Conservation (phyloP, 1,284 basidiomycete species). For the Cutaneotrichosporon spelunceum region DNA sequence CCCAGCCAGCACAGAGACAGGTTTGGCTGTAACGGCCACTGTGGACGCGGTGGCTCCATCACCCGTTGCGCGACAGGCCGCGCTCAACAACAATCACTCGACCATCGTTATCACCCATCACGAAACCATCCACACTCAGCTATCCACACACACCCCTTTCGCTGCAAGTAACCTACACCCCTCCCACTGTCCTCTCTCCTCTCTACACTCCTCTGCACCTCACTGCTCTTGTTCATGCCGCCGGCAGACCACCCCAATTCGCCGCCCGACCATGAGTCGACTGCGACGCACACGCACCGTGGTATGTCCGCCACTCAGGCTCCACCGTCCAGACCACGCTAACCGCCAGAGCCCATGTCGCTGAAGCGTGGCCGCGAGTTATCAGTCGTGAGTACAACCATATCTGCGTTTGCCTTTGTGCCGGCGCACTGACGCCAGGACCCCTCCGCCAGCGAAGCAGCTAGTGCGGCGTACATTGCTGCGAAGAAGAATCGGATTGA, state of each 20-base stretch:
- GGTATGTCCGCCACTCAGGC: constrained; percentile 12
- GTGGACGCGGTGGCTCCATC: no score
- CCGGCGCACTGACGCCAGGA: constrained; percentile 22
- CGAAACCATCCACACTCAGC: not conserved
- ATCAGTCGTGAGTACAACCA: constrained; percentile 38
- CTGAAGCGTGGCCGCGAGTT: constrained; percentile 48
- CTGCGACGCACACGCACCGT: constrained; percentile 16
- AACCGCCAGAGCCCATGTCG: constrained; percentile 27
- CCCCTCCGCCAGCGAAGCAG: constrained; percentile 21
- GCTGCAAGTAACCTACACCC: not conserved
- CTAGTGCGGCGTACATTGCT: constrained; percentile 24
- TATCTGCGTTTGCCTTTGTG: not conserved
- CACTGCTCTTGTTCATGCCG: not conserved
- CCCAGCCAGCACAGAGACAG: no score
- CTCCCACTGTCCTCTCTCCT: not conserved
- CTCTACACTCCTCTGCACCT: not conserved
- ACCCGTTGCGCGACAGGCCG: no score
- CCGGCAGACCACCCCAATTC: constrained; percentile 15
- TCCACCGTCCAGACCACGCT: not conserved
- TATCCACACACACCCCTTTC: not conserved
- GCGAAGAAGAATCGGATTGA: constrained; percentile 49
- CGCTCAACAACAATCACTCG: not conserved
- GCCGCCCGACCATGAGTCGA: constrained; percentile 7
- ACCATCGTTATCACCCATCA: not conserved
- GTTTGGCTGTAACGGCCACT: no score